Conservation (phyloP, 495 filamentous ascomycete species). For the Halenospora varia region DNA sequence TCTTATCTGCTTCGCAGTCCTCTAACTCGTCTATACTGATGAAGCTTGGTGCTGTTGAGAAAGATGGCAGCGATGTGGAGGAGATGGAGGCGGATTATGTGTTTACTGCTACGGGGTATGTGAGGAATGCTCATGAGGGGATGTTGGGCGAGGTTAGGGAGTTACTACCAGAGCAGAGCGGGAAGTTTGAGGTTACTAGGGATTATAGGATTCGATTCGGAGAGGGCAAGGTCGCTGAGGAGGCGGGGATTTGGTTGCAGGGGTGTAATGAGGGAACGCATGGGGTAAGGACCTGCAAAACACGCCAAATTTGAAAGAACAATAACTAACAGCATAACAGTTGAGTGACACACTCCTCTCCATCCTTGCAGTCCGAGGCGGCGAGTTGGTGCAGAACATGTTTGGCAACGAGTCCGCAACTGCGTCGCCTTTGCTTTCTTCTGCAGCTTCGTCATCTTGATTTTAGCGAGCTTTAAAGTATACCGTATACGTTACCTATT, state of each 20-base stretch:
- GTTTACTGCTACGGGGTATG: constrained; percentile 86
- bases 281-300: constrained; percentile 56
- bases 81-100: constrained; percentile 70
- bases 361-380: constrained; percentile 69
- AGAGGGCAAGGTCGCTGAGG: constrained; percentile 52
- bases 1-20: constrained; percentile 37
- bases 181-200: constrained; percentile 42
- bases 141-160: constrained; percentile 61
- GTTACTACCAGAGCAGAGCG: constrained; percentile 47
- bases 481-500: no score
- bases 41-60: constrained; percentile 29
- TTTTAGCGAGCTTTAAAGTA: no score
- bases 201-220: constrained; percentile 74
- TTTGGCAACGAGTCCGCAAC: no score
- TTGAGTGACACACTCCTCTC: constrained; percentile 77
- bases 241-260: constrained; percentile 85
- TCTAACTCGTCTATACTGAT: constrained; percentile 32
- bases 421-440: no score
- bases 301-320: no score
- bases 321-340: constrained; percentile 30
- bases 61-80: constrained; percentile 5
- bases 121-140: constrained; percentile 71
- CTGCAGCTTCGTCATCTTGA: no score
- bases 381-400: constrained; percentile 72
- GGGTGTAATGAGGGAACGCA: constrained; percentile 92